phyloP scores from a whole-genome alignment of 2,329 filamentous ascomycete genomes.

The Pochonia chlamydosporia region DNA sequence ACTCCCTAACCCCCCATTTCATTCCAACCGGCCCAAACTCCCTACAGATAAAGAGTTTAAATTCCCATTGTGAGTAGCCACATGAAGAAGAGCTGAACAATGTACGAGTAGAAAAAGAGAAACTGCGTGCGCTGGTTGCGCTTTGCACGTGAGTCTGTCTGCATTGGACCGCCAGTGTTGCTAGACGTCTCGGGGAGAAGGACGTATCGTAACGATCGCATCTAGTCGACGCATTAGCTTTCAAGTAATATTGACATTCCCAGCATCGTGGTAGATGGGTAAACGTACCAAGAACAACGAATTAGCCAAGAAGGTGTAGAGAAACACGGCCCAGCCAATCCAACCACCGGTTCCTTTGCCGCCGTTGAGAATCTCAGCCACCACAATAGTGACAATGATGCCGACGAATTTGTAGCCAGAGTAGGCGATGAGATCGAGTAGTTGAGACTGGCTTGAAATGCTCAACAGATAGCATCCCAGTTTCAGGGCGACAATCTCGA shows the following conservation, averaged over 20 bases:
- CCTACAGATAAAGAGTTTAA: constrained; percentile 15
- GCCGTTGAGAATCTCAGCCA: constrained; percentile 71
- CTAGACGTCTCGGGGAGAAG: constrained; percentile 76
- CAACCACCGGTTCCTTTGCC: constrained; percentile 80
- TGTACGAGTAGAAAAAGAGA: constrained; percentile 88
- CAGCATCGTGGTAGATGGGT: background rate
- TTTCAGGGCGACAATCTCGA: constrained; percentile 88
- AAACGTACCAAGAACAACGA: constrained; percentile 81
- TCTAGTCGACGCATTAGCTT: constrained; percentile 39
- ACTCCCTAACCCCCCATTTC: background rate
- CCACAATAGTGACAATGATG: constrained; percentile 80
- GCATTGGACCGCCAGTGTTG: constrained; percentile 58
- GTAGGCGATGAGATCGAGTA: constrained; percentile 91
- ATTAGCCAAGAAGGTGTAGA: constrained; percentile 90
- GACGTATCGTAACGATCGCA: constrained; percentile 93
- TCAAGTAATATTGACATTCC: constrained; percentile 14
- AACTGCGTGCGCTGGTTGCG: constrained; percentile 86
- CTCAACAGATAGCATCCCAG: constrained; percentile 88
- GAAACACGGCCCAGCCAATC: constrained; percentile 82
- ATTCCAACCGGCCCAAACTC: background rate
- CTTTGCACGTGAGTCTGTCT: constrained; percentile 74
- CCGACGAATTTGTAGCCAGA: constrained; percentile 98
- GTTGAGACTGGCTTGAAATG: constrained; percentile 90
- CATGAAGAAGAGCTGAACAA: constrained; percentile 94
- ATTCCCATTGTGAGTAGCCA: constrained; percentile 55